phyloP scores from a whole-genome alignment of 2,329 filamentous ascomycete genomes.

The Fusarium paranaense region DNA sequence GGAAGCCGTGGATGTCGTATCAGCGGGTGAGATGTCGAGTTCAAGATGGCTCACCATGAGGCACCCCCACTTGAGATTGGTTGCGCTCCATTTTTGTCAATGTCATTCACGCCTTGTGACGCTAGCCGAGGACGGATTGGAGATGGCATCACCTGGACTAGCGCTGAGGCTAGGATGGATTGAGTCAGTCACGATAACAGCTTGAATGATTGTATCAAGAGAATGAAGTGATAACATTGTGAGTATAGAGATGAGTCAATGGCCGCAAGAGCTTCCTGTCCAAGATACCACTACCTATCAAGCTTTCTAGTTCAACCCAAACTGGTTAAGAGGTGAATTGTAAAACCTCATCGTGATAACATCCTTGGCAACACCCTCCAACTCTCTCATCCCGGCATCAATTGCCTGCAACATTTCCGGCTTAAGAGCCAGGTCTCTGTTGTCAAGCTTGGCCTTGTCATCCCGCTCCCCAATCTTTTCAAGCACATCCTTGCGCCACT shows the following conservation, averaged over 20 bases:
- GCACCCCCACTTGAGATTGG: background rate
- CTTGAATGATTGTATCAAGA: background rate
- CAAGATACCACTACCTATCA: background rate
- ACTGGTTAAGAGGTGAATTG: background rate
- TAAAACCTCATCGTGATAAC: background rate
- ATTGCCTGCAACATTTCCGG: background rate
- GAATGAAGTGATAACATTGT: background rate
- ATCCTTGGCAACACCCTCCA: background rate
- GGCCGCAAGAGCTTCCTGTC: background rate
- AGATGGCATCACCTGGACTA: background rate
- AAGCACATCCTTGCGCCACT: background rate
- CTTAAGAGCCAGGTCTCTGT: background rate
- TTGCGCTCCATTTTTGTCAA: background rate
- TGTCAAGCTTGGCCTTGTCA: background rate
- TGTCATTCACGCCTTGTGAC: background rate
- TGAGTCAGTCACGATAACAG: background rate
- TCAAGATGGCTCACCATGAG: background rate
- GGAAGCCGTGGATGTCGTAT: background rate
- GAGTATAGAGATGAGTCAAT: background rate
- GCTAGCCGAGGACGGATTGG: background rate
- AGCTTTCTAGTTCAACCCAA: background rate
- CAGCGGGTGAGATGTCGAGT: background rate
- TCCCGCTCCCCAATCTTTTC: background rate
- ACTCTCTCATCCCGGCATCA: background rate
- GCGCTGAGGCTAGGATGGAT: background rate